Percentiles rank a stretch among this genome's conserved stretches.
phyloP scores from a whole-genome alignment of 192 early-diverging fungal species.

The Rhizoclosmatium globosum region DNA sequence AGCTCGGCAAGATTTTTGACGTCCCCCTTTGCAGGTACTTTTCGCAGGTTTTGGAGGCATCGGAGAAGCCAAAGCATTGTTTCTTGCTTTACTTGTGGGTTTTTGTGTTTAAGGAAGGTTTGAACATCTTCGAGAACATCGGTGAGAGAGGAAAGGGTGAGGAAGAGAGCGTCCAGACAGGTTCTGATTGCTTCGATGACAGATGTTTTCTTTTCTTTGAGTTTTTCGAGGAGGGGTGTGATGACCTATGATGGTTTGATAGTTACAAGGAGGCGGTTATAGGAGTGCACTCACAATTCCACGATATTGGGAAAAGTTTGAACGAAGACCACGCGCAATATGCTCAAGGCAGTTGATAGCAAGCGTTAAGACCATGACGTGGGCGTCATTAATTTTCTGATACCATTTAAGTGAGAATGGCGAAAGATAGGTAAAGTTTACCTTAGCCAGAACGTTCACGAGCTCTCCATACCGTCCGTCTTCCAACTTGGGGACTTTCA shows the following conservation, averaged over 20 bases:
- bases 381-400: slow-evolving; percentile 72
- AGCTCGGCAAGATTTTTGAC: slow-evolving; percentile 81
- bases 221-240: slow-evolving; percentile 83
- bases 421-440: slow-evolving; percentile 31
- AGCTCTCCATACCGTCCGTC: slow-evolving; percentile 85
- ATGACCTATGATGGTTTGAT: slow-evolving; percentile 54
- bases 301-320: slow-evolving; percentile 83
- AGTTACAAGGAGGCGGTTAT: too few relatives aligned
- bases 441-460: slow-evolving; percentile 83
- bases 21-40: slow-evolving; percentile 79
- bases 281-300: slow-evolving; percentile 35
- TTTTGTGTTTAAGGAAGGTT: slow-evolving; percentile 81
- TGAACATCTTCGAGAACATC: slow-evolving; percentile 84
- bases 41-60: slow-evolving; percentile 75
- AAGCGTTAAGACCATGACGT: slow-evolving; percentile 83
- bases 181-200: slow-evolving; percentile 84
- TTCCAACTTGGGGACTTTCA: slow-evolving; percentile 77
- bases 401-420: background rate
- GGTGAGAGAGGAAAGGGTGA: slow-evolving; percentile 57
- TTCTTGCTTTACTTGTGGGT: slow-evolving; percentile 89
- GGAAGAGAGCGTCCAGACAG: slow-evolving; percentile 87
- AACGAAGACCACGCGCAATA: slow-evolving; percentile 81
- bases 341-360: slow-evolving; percentile 85
- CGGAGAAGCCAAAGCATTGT: slow-evolving; percentile 76
- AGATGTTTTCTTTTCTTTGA: slow-evolving; percentile 93